Evolutionary conservation across 257 asterid genomes (phyloP).

Genomic region (Solanum okadae): DNA sequence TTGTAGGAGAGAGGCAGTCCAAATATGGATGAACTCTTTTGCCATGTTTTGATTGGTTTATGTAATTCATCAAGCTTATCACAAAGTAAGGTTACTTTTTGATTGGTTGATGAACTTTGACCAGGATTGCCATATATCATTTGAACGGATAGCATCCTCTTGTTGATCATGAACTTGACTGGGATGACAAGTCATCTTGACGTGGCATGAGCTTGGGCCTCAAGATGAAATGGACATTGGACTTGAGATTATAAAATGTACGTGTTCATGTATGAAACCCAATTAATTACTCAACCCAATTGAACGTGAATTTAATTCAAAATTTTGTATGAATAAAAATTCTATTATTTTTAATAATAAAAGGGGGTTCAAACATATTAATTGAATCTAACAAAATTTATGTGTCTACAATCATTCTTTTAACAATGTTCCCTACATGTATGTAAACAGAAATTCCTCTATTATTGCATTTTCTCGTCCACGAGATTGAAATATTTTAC

Average conservation of each 20-base stretch:
- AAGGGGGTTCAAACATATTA: no score
- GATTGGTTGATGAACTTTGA: background rate
- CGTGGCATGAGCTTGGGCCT: background rate
- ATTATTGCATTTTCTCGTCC: background rate
- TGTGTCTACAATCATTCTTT: no score
- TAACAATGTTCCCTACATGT: background rate
- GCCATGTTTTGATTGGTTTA: background rate
- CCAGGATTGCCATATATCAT: background rate
- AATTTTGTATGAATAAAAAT: background rate
- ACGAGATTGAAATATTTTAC: background rate
- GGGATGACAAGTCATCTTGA: background rate
- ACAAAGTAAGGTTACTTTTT: background rate
- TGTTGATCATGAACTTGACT: background rate
- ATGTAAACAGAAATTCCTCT: background rate
- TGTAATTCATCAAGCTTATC: background rate
- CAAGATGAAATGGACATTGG: background rate
- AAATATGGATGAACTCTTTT: background rate
- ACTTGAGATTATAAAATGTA: background rate
- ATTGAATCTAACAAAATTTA: background rate
- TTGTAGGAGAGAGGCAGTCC: background rate
- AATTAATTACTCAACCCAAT: background rate
- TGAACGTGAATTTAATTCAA: background rate
- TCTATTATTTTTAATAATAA: no score
- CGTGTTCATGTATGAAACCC: background rate
- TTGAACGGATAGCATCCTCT: background rate